Base-by-base conservation (phyloP, 2,329 filamentous ascomycete genomes). In the Phaeophleospora eucalypticola region DNA sequence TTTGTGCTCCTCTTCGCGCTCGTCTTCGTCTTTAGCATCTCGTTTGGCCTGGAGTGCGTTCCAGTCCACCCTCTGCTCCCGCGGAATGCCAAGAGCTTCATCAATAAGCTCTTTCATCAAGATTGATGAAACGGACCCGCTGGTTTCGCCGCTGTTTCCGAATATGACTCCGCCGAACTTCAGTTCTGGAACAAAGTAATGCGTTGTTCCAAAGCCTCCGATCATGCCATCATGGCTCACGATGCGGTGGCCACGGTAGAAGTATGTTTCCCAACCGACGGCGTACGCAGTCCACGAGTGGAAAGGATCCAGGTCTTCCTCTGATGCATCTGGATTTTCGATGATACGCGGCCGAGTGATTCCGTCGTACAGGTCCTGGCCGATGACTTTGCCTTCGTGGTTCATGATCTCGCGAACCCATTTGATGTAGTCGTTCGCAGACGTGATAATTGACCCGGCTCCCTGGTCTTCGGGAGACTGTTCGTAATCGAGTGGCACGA, bases 391-490 rank as follows among this genome's bases (percentile, higher is more conserved):
- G 0, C 34, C 44, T 43, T 61, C 52, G 10, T 56, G 58, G 27
- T 61, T 35, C 39, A 68, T 53, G 35, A 69, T 50, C 2, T 60
- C 59, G 41, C 58, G 54, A 4, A 67, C 51, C 33, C 48, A 69
- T 42, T 55, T 58, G 36, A 60, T 56, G 34, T 61, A 65, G 47
- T 68, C 66, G 34, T 54, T 58, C 12, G 53, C 59, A 32, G 59
- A 62, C 4, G 59, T 62, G 29, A 72, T 64, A 17, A 75, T 65
- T 14, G 65, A 66, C 0, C 75, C 75, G 0, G 73, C 73, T 1
- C 72, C 75, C 37, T 66, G 66, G 4, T 60, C 64, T 34, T 61
- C 61, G 2, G 63, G 57, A 2, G 59, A 53, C 3, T 70, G 58
- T 12, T 62, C 55, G 6, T 58, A 49, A 0, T 53, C 46, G 8